phyloP scores from a whole-genome alignment of 2,329 filamentous ascomycete species.

The Drechslerella coelobrocha region DNA sequence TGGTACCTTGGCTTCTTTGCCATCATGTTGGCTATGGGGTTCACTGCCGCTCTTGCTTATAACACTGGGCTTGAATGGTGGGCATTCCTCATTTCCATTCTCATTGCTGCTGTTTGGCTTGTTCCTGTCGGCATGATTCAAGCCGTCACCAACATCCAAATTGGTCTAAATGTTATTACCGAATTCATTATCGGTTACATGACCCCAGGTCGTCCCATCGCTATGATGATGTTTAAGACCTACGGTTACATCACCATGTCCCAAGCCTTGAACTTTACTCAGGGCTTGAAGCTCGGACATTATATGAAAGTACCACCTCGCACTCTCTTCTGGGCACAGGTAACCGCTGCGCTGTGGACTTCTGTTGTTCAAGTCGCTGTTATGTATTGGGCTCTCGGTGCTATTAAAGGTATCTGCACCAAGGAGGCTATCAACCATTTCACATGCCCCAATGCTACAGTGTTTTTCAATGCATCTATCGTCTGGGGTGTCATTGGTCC shows the following conservation, averaged over 20 bases:
- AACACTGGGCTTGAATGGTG: slow-evolving; percentile 61
- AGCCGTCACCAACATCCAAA: slow-evolving; percentile 68
- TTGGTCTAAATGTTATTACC: slow-evolving; percentile 63
- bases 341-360: slow-evolving; percentile 70
- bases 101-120: slow-evolving; percentile 67
- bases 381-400: slow-evolving; percentile 67
- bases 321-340: slow-evolving; percentile 71
- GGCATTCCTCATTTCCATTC: slow-evolving; percentile 64
- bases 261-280: slow-evolving; percentile 62
- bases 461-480: slow-evolving; percentile 73
- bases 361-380: slow-evolving; percentile 72
- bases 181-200: slow-evolving; percentile 64
- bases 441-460: slow-evolving; percentile 66
- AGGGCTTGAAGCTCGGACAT: slow-evolving; percentile 64
- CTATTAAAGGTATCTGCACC: slow-evolving; percentile 71
- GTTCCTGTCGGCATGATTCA: slow-evolving; percentile 69
- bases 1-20: slow-evolving; percentile 64
- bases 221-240: slow-evolving; percentile 64
- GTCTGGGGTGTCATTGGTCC: slow-evolving; percentile 78
- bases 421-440: slow-evolving; percentile 67
- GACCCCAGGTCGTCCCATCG: slow-evolving; percentile 61
- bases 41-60: slow-evolving; percentile 55
- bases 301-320: slow-evolving; percentile 68
- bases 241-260: slow-evolving; percentile 62
- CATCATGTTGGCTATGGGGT: slow-evolving; percentile 59